Evolutionary conservation across 192 early-diverging fungal species (phyloP).

Genomic region (Podochytrium sp.): DNA sequence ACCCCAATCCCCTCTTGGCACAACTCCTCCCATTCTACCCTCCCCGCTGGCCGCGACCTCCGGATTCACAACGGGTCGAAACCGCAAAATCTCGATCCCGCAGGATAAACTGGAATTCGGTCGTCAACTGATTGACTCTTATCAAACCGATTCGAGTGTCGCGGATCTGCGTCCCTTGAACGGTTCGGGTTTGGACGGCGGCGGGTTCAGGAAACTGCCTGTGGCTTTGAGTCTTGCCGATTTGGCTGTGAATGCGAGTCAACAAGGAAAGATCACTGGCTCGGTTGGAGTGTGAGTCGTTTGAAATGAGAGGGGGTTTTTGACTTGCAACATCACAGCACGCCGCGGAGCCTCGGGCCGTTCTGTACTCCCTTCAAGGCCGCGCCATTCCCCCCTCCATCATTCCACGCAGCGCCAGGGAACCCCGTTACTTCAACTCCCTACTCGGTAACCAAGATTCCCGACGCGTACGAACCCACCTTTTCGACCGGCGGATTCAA

Average conservation of each 20-base stretch:
- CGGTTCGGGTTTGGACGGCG: neutral
- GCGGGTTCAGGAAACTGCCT: neutral
- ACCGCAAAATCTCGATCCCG: constrained; percentile 1
- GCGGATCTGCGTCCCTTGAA: neutral
- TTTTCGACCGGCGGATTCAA: neutral
- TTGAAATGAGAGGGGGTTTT: neutral
- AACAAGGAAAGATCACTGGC: too few relatives aligned
- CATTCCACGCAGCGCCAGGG: too few relatives aligned
- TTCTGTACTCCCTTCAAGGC: neutral
- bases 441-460: too few relatives aligned
- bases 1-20: neutral
- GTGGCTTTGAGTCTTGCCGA: neutral
- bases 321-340: neutral
- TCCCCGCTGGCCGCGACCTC: neutral
- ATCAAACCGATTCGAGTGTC: neutral
- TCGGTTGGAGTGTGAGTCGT: too few relatives aligned
- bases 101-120: neutral
- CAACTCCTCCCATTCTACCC: neutral
- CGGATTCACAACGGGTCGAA: neutral
- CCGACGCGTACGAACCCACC: too few relatives aligned
- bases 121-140: neutral
- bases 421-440: too few relatives aligned
- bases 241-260: neutral
- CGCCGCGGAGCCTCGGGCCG: neutral
- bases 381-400: too few relatives aligned